These are phyloP conservation scores for Massariosphaeria phaeospora DNA, from an alignment of 495 filamentous ascomycete species.

Conservation along the genomic window DNA sequence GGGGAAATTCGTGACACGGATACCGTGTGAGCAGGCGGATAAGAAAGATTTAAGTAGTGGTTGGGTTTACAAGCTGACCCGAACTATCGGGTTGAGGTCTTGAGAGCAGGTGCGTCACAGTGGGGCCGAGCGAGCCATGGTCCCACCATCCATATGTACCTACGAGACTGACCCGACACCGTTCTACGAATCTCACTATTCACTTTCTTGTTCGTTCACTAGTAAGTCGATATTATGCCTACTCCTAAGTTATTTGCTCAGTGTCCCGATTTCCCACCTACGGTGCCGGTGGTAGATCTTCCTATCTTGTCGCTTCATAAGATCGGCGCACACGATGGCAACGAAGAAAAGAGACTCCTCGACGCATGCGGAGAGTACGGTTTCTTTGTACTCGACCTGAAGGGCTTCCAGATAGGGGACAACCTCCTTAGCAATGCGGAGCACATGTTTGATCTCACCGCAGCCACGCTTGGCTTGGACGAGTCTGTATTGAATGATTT, in stretches of 20 bases:
- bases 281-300: neutral
- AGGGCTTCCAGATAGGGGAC: neutral
- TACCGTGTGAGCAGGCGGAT: neutral
- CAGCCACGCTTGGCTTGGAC: neutral
- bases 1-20: neutral
- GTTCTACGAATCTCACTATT: too few species aligned
- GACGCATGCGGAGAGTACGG: constrained; percentile 1
- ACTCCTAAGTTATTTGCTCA: neutral
- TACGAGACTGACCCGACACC: too few species aligned
- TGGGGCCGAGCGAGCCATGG: neutral
- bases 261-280: neutral
- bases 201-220: neutral
- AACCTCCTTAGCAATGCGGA: neutral
- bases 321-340: neutral
- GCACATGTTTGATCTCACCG: neutral
- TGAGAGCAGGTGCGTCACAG: neutral
- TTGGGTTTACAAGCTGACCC: neutral
- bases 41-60: neutral
- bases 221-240: neutral
- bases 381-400: constrained; percentile 4
- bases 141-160: too few species aligned
- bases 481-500: neutral
- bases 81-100: neutral
- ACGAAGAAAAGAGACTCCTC: neutral
- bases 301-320: neutral